Conservation (phyloP, 192 early-diverging fungal species). For the Phlyctochytrium planicorne region DNA sequence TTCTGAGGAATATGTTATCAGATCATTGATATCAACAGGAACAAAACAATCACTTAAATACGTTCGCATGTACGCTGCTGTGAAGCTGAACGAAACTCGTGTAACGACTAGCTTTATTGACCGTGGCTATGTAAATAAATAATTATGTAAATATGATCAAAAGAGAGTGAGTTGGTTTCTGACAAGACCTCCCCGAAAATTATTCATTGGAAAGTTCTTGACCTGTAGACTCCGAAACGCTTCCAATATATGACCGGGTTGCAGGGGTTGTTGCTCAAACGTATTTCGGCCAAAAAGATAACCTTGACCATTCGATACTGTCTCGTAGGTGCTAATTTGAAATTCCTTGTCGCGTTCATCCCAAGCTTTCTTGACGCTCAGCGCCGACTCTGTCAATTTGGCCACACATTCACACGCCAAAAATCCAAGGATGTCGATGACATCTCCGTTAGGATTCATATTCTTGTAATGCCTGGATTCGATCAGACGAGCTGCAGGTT, state of each 20-base stretch:
- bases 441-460: conserved; percentile 81
- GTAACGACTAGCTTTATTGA: not conserved
- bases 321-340: conserved; percentile 32
- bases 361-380: conserved; percentile 55
- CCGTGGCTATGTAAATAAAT: not conserved
- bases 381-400: conserved; percentile 82
- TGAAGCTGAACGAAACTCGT: conserved; percentile 44
- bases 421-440: conserved; percentile 97
- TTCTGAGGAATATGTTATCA: too few species aligned
- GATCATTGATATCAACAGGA: too few species aligned
- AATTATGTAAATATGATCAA: conserved; percentile 2
- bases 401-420: conserved; percentile 94
- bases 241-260: conserved; percentile 88
- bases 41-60: too few species aligned
- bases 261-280: conserved; percentile 76
- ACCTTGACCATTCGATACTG: conserved; percentile 29
- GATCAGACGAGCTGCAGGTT: not conserved
- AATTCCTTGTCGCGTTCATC: conserved; percentile 38
- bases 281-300: conserved; percentile 80
- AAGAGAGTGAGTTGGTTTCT: conserved; percentile 7
- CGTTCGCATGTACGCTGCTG: too few species aligned
- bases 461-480: conserved; percentile 82
- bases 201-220: conserved; percentile 35
- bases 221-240: conserved; percentile 84
- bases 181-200: conserved; percentile 26